Base-by-base conservation (phyloP, 2,329 filamentous ascomycete genomes). In the Curvularia sp. region DNA sequence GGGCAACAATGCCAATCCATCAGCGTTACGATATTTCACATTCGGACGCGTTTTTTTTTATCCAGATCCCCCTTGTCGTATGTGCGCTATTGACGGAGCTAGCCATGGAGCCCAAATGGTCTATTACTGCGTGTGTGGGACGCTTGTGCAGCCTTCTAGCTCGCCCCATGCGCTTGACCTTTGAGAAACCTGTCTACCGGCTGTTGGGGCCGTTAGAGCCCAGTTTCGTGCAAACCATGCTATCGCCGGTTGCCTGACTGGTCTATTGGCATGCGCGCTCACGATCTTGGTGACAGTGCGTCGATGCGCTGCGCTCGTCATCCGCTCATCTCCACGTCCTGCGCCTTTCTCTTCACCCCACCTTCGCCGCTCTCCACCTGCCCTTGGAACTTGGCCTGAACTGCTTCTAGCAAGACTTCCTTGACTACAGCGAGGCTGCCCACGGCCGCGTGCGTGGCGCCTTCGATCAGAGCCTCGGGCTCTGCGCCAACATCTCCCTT, bases 401-500 rank as follows among this genome's bases (percentile, higher is more conserved):
- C 54, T 48, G 70, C 66, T 50, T 90, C 87, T 54, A 82, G 83
- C 15, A 89, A 79, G 52, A 87, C 86, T 54, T 87, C 86, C 49
- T 82, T 82, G 49, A 90, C 78, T 39, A 90, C 87, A 2, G 82
- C 78, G 59, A 88, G 80, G 32, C 84, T 82, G 39, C 86, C 83
- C 18, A 82, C 76, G 42, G 88, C 87, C 32, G 87, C 86, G 70
- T 86, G 83, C 28, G 89, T 86, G 50, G 88, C 87, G 59, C 83
- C 83, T 67, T 90, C 86, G 30, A 89, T 80, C 49, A 90, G 75
- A 18, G 80, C 75, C 57, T 88, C 85, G 42, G 78, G 79, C 53
- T 74, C 76, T 52, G 68, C 70, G 49, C 78, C 81, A 64, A 74
- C 77, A 72, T 88, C 83, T 18, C 95, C 94, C 79, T 93, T 97